Evolutionary conservation across 192 early-diverging fungal genomes (phyloP), one percentile per base, ranked within the genome.

Genomic region (Gamsiella multidivaricata): DNA sequence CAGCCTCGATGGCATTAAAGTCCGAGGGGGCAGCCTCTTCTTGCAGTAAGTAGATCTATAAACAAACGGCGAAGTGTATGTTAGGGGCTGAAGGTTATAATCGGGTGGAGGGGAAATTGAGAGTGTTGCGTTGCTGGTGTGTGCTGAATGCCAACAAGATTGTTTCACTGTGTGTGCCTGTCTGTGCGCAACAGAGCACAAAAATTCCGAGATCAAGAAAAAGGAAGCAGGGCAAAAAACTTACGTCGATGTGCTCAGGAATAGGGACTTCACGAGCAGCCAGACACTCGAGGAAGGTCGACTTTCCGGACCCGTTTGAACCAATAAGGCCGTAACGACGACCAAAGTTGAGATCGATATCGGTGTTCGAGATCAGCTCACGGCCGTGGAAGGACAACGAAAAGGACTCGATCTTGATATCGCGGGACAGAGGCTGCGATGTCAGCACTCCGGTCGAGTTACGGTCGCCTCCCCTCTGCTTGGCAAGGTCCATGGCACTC

Each of bases 281-380:
- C 82, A 99, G 88, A 42, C 93, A 94, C 61, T 92, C 88, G 59
- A 99, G 83, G 82, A 99, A 97, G 33, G 98, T 98, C 14, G 94
- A 95, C 82, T 97, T 96, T 46, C 98, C 98, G 64, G 90, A 92
- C 18, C 98, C 98, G 86, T 99, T 98, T 57, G 92, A 85, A 37
- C 96, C 97, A 56, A 99, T 87, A 54, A 99, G 88, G 79, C 96
- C 98, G 72, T 97, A 97, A 62, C 98, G 89, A 82, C 96, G 92
- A 70, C 98, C 98, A 84, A 93, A 98, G 90, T 99, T 99, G 81
- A 99, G 90, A 85, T 98, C 97, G 52, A 99, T 90, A 42, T 89
- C 91, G 39, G 96, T 90, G 80, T 98, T 97, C 57, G 93, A 88
- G 75, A 99, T 92, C 54, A 99, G 89, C 69, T 93, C 90, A 81